A percentile compares a stretch with the other conserved stretches of the same genome.
These are phyloP conservation scores for Starmerella sp. DNA, from an alignment of 805 yeast genomes.

Conservation along the genomic window DNA sequence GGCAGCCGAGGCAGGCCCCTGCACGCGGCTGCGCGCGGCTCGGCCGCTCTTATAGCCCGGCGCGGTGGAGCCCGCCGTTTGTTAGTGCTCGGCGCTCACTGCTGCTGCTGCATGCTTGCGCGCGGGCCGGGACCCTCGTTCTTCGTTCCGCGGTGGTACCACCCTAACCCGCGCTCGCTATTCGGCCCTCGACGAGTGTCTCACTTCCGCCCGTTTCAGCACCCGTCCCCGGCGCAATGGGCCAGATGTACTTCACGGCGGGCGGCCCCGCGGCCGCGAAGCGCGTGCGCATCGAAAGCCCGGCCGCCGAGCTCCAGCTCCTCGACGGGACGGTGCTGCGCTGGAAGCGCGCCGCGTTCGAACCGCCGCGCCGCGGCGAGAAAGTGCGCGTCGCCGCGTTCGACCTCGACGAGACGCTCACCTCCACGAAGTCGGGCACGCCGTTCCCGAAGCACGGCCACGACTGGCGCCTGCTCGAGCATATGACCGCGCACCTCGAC, in stretches of 20 bases:
- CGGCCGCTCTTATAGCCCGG: too few species aligned
- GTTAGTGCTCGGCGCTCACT: too few species aligned
- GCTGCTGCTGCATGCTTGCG: too few species aligned
- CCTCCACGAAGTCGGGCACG: conserved; percentile 50
- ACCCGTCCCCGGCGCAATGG: neutral
- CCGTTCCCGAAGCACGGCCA: conserved; percentile 45
- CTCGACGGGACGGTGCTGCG: conserved; percentile 2
- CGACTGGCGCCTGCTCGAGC: conserved; percentile 57
- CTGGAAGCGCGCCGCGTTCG: neutral
- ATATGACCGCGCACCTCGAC: conserved; percentile 7
- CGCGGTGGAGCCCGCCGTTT: too few species aligned
- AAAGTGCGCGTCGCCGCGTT: conserved; percentile 46
- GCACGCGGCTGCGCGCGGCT: too few species aligned
- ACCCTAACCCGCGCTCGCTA: neutral
- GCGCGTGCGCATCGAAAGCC: neutral
- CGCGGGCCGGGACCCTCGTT: too few species aligned
- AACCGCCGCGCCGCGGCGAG: neutral
- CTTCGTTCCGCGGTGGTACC: neutral
- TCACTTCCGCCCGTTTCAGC: neutral
- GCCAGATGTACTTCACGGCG: conserved; percentile 5
- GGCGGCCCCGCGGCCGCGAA: neutral
- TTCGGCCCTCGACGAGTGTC: neutral
- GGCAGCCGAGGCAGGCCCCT: too few species aligned
- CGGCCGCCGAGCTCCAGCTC: neutral
- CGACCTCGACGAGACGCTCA: conserved; percentile 76